These are phyloP conservation scores for Metschnikowia orientalis DNA, from an alignment of 805 yeast genomes.

Conservation along the genomic window DNA sequence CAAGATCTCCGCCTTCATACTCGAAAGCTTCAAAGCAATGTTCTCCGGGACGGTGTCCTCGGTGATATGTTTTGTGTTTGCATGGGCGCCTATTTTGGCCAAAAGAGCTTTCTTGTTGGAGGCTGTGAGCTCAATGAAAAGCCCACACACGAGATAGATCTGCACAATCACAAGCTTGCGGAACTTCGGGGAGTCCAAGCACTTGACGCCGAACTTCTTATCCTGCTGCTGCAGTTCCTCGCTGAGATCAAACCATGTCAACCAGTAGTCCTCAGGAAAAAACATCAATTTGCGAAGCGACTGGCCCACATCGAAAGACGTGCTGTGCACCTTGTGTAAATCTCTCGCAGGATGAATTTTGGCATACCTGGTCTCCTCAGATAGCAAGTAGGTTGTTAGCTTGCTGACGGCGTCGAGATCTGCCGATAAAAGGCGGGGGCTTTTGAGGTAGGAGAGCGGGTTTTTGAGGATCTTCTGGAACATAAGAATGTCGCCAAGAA, in stretches of 20 bases:
- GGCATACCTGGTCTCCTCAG: conserved; percentile 26
- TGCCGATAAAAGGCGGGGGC: conserved; percentile 18
- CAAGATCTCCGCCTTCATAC: conserved; percentile 27
- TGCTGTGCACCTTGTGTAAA: conserved; percentile 13
- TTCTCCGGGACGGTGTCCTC: conserved; percentile 30
- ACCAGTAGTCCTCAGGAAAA: conserved; percentile 37
- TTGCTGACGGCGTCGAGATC: conserved; percentile 23
- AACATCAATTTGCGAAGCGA: conserved; percentile 19
- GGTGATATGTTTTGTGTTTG: conserved; percentile 32
- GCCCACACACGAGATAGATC: conserved; percentile 27
- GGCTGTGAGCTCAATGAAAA: conserved; percentile 28
- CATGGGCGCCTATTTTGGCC: conserved; percentile 21
- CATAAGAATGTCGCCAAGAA: conserved; percentile 31
- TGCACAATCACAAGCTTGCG: conserved; percentile 28
- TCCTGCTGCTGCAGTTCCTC: conserved; percentile 23
- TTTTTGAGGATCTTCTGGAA: conserved; percentile 31
- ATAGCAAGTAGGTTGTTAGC: conserved; percentile 27
- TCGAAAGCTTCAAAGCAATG: conserved; percentile 18
- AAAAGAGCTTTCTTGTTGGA: conserved; percentile 22
- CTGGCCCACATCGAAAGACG: conserved; percentile 15
- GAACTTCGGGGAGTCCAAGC: conserved; percentile 25
- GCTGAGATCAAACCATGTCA: conserved; percentile 26
- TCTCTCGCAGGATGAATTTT: conserved; percentile 18
- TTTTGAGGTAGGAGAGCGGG: conserved; percentile 30
- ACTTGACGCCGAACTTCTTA: conserved; percentile 20